Conservation (phyloP, 2,329 filamentous ascomycete species). For the Talaromyces piceae region DNA sequence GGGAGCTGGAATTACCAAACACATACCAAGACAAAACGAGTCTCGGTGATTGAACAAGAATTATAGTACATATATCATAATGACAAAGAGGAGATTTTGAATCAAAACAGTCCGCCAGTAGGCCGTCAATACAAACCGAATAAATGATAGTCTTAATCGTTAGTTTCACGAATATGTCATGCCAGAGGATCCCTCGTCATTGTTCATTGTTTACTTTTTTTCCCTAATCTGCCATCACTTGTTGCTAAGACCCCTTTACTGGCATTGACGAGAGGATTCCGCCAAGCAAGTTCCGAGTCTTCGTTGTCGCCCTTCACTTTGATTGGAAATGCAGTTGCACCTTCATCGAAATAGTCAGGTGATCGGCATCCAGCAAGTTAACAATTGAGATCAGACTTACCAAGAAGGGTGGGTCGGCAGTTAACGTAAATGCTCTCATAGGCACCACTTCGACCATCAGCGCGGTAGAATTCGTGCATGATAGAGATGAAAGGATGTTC, state of each 20-base stretch:
- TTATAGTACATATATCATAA: not conserved
- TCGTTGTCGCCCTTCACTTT: constrained; percentile 1
- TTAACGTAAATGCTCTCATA: constrained; percentile 50
- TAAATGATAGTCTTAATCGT: too few relatives aligned
- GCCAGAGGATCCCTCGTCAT: too few relatives aligned
- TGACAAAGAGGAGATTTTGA: not conserved
- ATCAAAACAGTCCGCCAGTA: too few relatives aligned
- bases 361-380: not conserved
- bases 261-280: constrained; percentile 6
- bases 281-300: not conserved
- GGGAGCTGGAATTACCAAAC: constrained; percentile 14
- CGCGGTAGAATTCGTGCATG: constrained; percentile 48
- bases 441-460: constrained; percentile 32
- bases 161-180: too few relatives aligned
- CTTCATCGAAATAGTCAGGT: not conserved
- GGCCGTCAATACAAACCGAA: too few relatives aligned
- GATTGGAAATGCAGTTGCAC: constrained; percentile 1
- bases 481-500: constrained; percentile 40
- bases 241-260: constrained; percentile 3
- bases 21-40: not conserved
- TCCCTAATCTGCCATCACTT: constrained; percentile 7
- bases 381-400: constrained; percentile 1
- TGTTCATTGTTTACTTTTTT: not conserved
- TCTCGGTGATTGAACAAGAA: not conserved
- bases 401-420: constrained; percentile 11